These are phyloP conservation scores for Gracilaria domingensis DNA, from an alignment of 23 red algal species.

Conservation along the genomic window DNA sequence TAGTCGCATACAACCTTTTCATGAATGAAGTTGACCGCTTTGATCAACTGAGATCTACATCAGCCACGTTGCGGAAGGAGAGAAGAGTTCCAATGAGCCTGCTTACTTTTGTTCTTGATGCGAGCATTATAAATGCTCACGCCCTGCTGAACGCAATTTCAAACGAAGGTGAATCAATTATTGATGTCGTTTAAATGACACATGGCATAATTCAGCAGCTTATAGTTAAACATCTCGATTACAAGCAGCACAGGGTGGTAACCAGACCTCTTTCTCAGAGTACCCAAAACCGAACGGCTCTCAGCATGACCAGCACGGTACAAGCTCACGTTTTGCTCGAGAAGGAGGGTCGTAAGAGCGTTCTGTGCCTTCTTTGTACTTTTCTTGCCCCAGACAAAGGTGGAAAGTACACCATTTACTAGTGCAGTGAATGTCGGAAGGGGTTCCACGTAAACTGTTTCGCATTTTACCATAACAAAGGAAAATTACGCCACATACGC, in stretches of 20 bases:
- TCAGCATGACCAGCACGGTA: background rate
- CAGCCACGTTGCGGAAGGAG: background rate
- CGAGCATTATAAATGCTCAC: conserved; percentile 2
- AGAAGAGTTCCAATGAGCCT: background rate
- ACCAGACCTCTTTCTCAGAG: no score
- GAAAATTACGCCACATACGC: background rate
- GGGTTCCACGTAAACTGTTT: background rate
- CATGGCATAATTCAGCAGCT: background rate
- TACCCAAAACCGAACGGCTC: no score
- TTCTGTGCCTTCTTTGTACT: background rate
- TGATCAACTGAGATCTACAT: conserved; percentile 2
- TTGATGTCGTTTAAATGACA: background rate
- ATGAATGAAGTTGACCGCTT: conserved; percentile 10
- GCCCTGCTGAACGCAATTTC: background rate
- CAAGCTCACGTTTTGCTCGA: background rate
- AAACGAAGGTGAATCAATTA: background rate
- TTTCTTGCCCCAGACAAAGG: background rate
- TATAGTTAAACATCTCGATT: background rate
- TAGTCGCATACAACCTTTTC: background rate
- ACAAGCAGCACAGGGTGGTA: background rate
- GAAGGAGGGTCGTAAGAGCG: background rate
- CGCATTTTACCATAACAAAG: background rate
- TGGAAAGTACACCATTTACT: background rate
- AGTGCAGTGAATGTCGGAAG: background rate
- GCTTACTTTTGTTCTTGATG: background rate